Evolutionary conservation across 352 stramenopile genomes (phyloP), one percentile per base, ranked within the genome.

Genomic region (Phytophthora hybrid): DNA sequence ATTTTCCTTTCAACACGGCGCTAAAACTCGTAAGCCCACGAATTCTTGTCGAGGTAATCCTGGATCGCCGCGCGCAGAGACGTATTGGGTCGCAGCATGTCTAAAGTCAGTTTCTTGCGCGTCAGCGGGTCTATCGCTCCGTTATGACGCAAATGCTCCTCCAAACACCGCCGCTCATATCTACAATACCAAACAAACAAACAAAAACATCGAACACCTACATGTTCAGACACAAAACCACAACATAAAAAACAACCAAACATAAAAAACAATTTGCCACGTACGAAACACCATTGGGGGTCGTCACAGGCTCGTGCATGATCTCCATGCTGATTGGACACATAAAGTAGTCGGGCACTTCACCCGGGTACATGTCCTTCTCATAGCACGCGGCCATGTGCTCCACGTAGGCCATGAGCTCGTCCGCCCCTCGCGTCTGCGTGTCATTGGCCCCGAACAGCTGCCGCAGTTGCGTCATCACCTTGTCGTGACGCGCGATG

Each of bases 281-380:
- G 64, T 92, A 93, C 82, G 87, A 93, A 46, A 95, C 74, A 60
- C 87, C 89, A 49, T 93, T 95, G 26, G 89, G 89, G 2, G 89
- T 94, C 49, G 78, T 90, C 44, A 95, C 84, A 1, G 89, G 87
- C 59, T 95, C 87, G 1, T 74, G 62, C 87, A 95, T 94, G 71
- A 95, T 79, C 73, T 94, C 89, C 87, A 95, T 93, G 69, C 84
- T 93, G 56, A 95, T 88, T 11, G 89, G 87, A 49, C 89, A 95
- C 29, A 93, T 61, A 52, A 93, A 93, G 52, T 93, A 93, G 64
- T 95, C 87, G 19, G 89, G 89, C 4, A 94, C 73, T 29, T 87
- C 69, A n/a, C 83, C 73, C 34, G 79, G 80, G 53, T 82, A 79
- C 69, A 92, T 80, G 26, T 79, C 68, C 29, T 69, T 72, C 71